A percentile compares a stretch with the other conserved stretches of the same genome.
Evolutionary conservation across 2,329 filamentous ascomycete species (phyloP).

Genomic region (Arachnomyces sp.): DNA sequence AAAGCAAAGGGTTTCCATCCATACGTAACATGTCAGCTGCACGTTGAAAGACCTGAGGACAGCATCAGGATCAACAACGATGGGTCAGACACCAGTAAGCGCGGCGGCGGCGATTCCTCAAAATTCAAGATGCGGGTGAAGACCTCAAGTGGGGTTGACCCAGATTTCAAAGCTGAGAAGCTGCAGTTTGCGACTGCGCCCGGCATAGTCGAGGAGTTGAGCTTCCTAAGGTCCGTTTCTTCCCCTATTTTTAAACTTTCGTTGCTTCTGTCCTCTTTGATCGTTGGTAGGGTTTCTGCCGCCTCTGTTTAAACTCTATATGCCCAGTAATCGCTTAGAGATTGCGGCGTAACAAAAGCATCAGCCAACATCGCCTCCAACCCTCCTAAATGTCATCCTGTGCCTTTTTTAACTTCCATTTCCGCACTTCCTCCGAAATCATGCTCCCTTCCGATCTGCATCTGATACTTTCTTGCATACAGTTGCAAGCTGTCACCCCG

Average conservation of each 20-base stretch:
- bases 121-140: slow-evolving; percentile 54
- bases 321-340: background rate
- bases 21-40: slow-evolving; percentile 70
- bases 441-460: too few species aligned
- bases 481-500: background rate
- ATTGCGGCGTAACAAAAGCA: too few species aligned
- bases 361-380: too few species aligned
- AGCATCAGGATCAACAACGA: slow-evolving; percentile 39
- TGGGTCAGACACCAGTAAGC: slow-evolving; percentile 43
- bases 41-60: slow-evolving; percentile 62
- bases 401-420: slow-evolving; percentile 8
- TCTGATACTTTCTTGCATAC: background rate
- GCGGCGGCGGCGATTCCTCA: slow-evolving; percentile 24
- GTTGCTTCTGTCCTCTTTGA: background rate
- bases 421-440: too few species aligned
- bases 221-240: slow-evolving; percentile 62
- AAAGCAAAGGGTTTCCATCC: slow-evolving; percentile 58
- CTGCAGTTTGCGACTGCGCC: slow-evolving; percentile 51
- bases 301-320: too few species aligned
- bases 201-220: slow-evolving; percentile 60
- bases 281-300: too few species aligned
- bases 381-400: slow-evolving; percentile 1
- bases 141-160: slow-evolving; percentile 52
- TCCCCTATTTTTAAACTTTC: slow-evolving; percentile 1
- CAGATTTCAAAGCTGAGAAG: slow-evolving; percentile 56